These are phyloP conservation scores for Yamadazyma diddensiae DNA, from an alignment of 1,139 yeast genomes.

Conservation along the genomic window DNA sequence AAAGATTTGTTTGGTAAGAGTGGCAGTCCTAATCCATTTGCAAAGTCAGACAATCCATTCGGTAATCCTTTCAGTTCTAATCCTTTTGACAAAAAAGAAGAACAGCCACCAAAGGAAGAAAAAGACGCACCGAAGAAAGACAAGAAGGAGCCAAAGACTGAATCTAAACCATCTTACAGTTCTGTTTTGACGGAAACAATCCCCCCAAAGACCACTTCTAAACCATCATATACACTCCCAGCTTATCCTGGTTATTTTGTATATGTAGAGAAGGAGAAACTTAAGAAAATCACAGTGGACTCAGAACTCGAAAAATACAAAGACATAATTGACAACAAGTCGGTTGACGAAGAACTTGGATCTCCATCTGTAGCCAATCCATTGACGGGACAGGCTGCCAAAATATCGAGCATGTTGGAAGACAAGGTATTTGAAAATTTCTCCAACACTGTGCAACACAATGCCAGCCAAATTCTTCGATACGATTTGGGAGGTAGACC, in stretches of 20 bases:
- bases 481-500: conserved; percentile 79
- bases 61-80: conserved; percentile 25
- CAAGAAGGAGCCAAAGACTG: conserved; percentile 8
- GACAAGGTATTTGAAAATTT: conserved; percentile 81
- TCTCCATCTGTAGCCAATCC: conserved; percentile 11
- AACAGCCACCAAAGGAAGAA: conserved; percentile 4
- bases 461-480: conserved; percentile 82
- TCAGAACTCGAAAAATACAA: conserved; percentile 46
- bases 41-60: conserved; percentile 12
- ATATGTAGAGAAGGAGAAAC: conserved; percentile 65
- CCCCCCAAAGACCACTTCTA: conserved; percentile 4
- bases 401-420: conserved; percentile 54
- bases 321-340: conserved; percentile 46
- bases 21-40: conserved; percentile 29
- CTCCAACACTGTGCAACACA: conserved; percentile 68
- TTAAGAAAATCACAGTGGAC: conserved; percentile 36
- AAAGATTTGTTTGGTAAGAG: conserved; percentile 36
- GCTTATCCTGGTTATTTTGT: conserved; percentile 62
- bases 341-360: conserved; percentile 26
- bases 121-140: conserved; percentile 4
- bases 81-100: conserved; percentile 4
- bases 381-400: conserved; percentile 36
- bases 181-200: conserved; percentile 18
- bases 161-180: conserved; percentile 23
- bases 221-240: conserved; percentile 25